These are phyloP conservation scores for Earliella scabrosa DNA, from an alignment of 1,284 basidiomycete genomes.

Conservation along the genomic window DNA sequence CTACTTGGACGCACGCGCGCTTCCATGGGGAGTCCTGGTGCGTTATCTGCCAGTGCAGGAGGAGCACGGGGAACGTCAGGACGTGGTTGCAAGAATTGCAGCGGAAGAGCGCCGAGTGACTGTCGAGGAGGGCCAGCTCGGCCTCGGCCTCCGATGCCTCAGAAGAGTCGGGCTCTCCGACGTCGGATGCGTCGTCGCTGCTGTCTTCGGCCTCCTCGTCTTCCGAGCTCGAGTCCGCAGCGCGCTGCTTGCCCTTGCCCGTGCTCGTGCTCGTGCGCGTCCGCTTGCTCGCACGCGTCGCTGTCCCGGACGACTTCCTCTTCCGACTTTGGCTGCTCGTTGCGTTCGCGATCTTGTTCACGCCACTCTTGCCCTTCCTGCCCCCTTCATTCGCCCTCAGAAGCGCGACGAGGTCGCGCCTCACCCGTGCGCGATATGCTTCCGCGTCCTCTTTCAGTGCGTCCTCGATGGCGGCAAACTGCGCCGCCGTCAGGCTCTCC, in stretches of 20 bases:
- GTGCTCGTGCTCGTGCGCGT: background rate
- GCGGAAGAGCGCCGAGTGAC: background rate
- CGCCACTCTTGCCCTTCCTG: background rate
- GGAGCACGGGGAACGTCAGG: background rate
- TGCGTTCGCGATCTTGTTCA: too few relatives aligned
- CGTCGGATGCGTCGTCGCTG: background rate
- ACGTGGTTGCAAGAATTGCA: background rate
- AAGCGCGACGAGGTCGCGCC: background rate
- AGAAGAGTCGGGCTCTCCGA: background rate
- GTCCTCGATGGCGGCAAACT: background rate
- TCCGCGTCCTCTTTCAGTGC: background rate
- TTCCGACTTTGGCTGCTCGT: too few relatives aligned
- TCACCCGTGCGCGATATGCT: background rate
- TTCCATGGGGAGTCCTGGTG: background rate
- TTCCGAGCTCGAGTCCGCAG: background rate
- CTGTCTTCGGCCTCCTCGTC: background rate
- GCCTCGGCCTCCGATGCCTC: background rate
- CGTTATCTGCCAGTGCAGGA: background rate
- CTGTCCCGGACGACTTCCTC: too few relatives aligned
- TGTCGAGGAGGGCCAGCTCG: background rate
- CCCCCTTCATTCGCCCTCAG: background rate
- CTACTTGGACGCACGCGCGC: background rate
- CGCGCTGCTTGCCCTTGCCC: background rate
- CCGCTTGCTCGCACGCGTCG: too few relatives aligned
- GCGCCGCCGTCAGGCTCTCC: background rate